phyloP scores from a whole-genome alignment of 2,329 filamentous ascomycete genomes.

The Aspergillus transmontanensis region DNA sequence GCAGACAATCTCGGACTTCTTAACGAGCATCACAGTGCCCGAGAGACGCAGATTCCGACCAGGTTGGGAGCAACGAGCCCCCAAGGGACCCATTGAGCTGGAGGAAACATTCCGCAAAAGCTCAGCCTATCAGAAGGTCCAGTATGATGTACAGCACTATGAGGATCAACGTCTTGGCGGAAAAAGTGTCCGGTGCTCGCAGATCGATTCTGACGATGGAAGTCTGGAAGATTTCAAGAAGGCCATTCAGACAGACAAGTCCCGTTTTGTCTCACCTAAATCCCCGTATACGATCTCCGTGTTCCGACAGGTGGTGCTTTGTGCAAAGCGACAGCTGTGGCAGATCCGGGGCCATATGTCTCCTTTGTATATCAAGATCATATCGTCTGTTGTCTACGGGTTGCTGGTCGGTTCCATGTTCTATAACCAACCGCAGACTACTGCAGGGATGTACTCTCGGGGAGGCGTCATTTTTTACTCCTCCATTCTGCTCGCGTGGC shows the following conservation, averaged over 20 bases:
- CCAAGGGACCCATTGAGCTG: constrained; percentile 67
- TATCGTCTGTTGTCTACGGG: constrained; percentile 69
- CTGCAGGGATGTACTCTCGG: constrained; percentile 60
- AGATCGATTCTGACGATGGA: constrained; percentile 39
- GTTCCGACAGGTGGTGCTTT: constrained; percentile 62
- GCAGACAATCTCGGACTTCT: constrained; percentile 71
- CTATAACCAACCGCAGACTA: constrained; percentile 61
- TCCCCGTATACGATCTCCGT: constrained; percentile 76
- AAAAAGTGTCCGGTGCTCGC: constrained; percentile 49
- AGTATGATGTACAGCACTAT: constrained; percentile 62
- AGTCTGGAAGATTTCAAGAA: constrained; percentile 56
- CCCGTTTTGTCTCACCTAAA: constrained; percentile 58
- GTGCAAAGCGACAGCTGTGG: constrained; percentile 70
- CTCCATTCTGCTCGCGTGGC: constrained; percentile 62
- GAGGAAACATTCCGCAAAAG: constrained; percentile 67
- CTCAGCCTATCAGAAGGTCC: constrained; percentile 57
- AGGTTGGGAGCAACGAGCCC: constrained; percentile 64
- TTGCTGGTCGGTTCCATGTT: constrained; percentile 76
- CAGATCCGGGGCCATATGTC: constrained; percentile 71
- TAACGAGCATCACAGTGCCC: constrained; percentile 71
- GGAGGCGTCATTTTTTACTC: constrained; percentile 65
- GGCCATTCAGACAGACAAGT: constrained; percentile 60
- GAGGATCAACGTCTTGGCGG: constrained; percentile 42
- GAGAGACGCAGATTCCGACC: constrained; percentile 65
- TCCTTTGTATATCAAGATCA: constrained; percentile 71